These are phyloP conservation scores for Pezicula carpinea DNA, from an alignment of 2,329 filamentous ascomycete species.

Conservation along the genomic window DNA sequence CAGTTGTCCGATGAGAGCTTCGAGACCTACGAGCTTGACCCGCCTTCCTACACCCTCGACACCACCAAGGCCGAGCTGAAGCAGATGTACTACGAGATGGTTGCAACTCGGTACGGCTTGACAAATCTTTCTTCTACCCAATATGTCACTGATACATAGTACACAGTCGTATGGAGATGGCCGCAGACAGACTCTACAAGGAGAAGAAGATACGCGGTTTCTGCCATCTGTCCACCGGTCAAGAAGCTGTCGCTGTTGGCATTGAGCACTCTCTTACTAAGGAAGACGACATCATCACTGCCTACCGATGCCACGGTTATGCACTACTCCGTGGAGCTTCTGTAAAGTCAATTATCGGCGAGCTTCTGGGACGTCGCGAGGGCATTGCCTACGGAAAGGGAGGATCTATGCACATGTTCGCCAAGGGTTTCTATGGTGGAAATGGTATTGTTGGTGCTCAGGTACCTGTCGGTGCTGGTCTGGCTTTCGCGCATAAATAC, in stretches of 20 bases:
- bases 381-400: slow-evolving; percentile 99
- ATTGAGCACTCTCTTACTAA: slow-evolving; percentile 95
- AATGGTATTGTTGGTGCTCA: slow-evolving; percentile 99
- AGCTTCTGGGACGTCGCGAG: slow-evolving; percentile 89
- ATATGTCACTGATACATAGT: background rate
- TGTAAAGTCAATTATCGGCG: slow-evolving; percentile 90
- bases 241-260: slow-evolving; percentile 94
- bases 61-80: slow-evolving; percentile 98
- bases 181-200: slow-evolving; percentile 97
- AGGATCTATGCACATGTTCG: slow-evolving; percentile 99
- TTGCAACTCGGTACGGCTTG: slow-evolving; percentile 71
- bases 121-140: slow-evolving; percentile 1
- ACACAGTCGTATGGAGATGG: slow-evolving; percentile 96
- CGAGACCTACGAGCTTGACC: slow-evolving; percentile 98
- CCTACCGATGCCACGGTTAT: slow-evolving; percentile 98
- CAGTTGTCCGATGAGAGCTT: slow-evolving; percentile 97
- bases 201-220: slow-evolving; percentile 99
- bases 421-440: slow-evolving; percentile 94
- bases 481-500: slow-evolving; percentile 97
- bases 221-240: slow-evolving; percentile 96
- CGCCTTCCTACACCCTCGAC: slow-evolving; percentile 85
- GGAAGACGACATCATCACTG: slow-evolving; percentile 91
- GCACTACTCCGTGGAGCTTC: slow-evolving; percentile 91
- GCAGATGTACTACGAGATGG: slow-evolving; percentile 99
- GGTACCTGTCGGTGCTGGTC: slow-evolving; percentile 92